phyloP scores from a whole-genome alignment of 2,329 filamentous ascomycete genomes.

The Ustulina deusta region DNA sequence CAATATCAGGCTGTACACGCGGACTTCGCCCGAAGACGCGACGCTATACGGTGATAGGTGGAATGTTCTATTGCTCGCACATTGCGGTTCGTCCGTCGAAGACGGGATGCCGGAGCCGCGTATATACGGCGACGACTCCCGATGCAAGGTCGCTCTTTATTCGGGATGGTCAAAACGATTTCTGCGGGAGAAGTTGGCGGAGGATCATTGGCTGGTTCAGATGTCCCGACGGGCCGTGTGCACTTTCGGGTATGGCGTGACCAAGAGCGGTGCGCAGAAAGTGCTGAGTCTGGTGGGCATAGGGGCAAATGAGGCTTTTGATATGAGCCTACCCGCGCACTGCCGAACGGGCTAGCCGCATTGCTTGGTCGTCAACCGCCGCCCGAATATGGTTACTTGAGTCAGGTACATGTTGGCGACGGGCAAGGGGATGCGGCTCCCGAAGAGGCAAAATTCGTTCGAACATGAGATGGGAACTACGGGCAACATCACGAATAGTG shows the following conservation, averaged over 20 bases:
- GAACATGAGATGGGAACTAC: conserved; percentile 1
- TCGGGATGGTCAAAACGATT: conserved; percentile 45
- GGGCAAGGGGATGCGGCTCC: background rate
- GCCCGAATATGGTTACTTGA: background rate
- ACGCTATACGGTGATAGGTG: conserved; percentile 50
- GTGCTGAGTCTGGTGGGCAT: conserved; percentile 48
- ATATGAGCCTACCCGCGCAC: conserved; percentile 50
- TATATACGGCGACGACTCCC: conserved; percentile 42
- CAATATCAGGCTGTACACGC: conserved; percentile 49
- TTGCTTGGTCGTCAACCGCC: conserved; percentile 54
- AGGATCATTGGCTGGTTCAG: conserved; percentile 47
- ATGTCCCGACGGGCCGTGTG: conserved; percentile 44
- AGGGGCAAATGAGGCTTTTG: conserved; percentile 52
- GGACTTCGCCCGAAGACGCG: conserved; percentile 4
- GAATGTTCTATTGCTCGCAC: conserved; percentile 56
- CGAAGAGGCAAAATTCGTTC: background rate
- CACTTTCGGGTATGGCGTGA: conserved; percentile 50
- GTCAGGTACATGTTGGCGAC: background rate
- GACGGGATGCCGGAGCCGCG: conserved; percentile 32
- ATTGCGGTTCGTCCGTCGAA: conserved; percentile 50
- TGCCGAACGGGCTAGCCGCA: conserved; percentile 49
- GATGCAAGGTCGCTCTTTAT: conserved; percentile 42
- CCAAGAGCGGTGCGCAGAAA: conserved; percentile 49
- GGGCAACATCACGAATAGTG: conserved; percentile 6
- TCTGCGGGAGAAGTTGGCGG: conserved; percentile 34